Conservation (phyloP, 2,329 filamentous ascomycete species). For the Arthrobotrys megalospora region DNA sequence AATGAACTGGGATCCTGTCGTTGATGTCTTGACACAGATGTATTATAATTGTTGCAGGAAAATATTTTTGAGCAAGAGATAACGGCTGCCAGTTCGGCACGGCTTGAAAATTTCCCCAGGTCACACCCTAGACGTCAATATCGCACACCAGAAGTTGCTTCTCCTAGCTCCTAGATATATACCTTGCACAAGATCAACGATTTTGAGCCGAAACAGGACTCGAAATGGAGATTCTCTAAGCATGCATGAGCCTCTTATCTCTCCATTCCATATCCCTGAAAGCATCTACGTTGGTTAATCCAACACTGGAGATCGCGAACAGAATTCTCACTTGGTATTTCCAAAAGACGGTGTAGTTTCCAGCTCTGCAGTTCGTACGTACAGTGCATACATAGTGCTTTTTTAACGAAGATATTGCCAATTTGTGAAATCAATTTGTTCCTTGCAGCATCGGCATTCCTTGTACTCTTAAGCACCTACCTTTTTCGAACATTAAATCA, state of each 20-base stretch:
- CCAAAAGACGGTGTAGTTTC: constrained; percentile 10
- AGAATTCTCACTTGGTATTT: not conserved
- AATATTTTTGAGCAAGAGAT: constrained; percentile 23
- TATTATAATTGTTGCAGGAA: constrained; percentile 29
- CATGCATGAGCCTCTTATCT: constrained; percentile 46
- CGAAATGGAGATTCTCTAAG: constrained; percentile 48
- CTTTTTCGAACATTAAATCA: constrained; percentile 44
- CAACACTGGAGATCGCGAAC: not conserved
- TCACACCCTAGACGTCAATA: constrained; percentile 16
- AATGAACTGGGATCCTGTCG: constrained; percentile 45
- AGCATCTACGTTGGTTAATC: constrained; percentile 12
- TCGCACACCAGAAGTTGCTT: constrained; percentile 34
- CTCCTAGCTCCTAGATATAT: constrained; percentile 8
- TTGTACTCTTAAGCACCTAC: constrained; percentile 38
- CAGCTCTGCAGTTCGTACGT: not conserved
- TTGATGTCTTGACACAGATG: constrained; percentile 36
- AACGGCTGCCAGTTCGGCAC: constrained; percentile 24
- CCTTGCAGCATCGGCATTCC: constrained; percentile 57
- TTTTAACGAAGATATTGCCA: constrained; percentile 19
- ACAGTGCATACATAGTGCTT: constrained; percentile 11
- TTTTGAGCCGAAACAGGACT: constrained; percentile 40
- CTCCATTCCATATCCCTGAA: constrained; percentile 33
- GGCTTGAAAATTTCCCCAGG: constrained; percentile 26
- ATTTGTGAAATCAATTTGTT: constrained; percentile 39
- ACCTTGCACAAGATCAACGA: constrained; percentile 38